phyloP scores from a whole-genome alignment of 1,284 basidiomycete species.

The Melampsora americana region DNA sequence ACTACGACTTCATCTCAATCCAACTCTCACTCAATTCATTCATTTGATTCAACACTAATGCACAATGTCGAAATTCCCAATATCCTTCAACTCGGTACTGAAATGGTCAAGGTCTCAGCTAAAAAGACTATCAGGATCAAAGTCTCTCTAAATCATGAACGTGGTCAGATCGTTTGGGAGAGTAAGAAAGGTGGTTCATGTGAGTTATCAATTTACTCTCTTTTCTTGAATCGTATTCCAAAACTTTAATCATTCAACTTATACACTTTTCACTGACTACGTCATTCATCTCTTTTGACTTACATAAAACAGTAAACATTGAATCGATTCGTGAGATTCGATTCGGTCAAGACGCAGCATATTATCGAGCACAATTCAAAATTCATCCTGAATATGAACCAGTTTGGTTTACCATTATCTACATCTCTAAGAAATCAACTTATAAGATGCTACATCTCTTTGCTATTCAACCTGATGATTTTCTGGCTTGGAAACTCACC shows the following conservation, averaged over 20 bases:
- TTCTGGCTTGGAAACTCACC: conserved; percentile 59
- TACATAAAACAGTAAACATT: conserved; percentile 66
- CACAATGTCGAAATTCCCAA: conserved; percentile 44
- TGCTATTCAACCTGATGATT: conserved; percentile 68
- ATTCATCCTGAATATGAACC: conserved; percentile 55
- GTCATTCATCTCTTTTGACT: conserved; percentile 8
- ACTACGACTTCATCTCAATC: no score
- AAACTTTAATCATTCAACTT: conserved; percentile 28
- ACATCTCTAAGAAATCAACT: conserved; percentile 62
- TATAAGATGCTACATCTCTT: conserved; percentile 93
- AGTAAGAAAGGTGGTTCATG: conserved; percentile 72
- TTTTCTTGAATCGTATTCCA: conserved; percentile 4
- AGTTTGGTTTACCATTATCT: conserved; percentile 59
- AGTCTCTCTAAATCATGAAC: conserved; percentile 73
- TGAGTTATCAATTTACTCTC: conserved; percentile 56
- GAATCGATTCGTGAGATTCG: conserved; percentile 89
- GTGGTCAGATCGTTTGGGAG: conserved; percentile 77
- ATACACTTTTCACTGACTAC: neutral
- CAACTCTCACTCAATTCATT: neutral
- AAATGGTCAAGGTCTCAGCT: conserved; percentile 82
- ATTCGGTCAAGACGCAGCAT: conserved; percentile 69
- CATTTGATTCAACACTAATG: neutral
- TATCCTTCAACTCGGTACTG: conserved; percentile 46
- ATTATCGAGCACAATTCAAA: conserved; percentile 74
- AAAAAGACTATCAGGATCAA: conserved; percentile 73